Conservation (phyloP, 352 stramenopile genomes). For the Albugo candida region DNA sequence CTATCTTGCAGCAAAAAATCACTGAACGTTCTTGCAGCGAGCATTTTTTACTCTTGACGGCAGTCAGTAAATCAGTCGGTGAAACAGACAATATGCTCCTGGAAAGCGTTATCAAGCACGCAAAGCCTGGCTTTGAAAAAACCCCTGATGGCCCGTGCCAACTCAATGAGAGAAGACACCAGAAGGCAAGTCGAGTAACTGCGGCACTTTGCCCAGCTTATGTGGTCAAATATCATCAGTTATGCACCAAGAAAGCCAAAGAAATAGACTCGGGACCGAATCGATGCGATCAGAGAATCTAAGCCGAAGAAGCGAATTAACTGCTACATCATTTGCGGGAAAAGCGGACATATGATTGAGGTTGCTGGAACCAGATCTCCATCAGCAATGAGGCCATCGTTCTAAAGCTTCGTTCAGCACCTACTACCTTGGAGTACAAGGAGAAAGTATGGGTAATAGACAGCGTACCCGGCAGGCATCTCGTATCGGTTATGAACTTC, state of each 20-base stretch:
- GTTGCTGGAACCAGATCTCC: neutral
- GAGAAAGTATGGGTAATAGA: neutral
- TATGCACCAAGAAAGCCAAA: no score
- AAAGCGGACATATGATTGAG: neutral
- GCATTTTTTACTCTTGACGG: slow-evolving; percentile 4
- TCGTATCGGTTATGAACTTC: neutral
- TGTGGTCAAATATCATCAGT: neutral
- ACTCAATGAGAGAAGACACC: neutral
- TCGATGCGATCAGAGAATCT: neutral
- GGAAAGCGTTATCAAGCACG: slow-evolving; percentile 9
- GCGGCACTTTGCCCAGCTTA: slow-evolving; percentile 1
- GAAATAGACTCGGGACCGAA: no score
- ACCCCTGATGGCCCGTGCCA: slow-evolving; percentile 3
- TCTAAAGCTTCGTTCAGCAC: neutral
- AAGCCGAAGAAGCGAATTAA: neutral
- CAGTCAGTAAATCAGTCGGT: no score
- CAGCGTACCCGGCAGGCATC: neutral
- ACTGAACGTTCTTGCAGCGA: slow-evolving; percentile 1
- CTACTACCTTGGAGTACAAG: neutral
- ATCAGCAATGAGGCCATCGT: neutral
- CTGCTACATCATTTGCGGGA: neutral
- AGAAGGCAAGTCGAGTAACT: slow-evolving; percentile 3
- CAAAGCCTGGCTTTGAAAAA: slow-evolving; percentile 1
- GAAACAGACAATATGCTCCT: slow-evolving; percentile 4
- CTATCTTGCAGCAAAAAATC: neutral